These are phyloP conservation scores for Hansenula anomala DNA, from an alignment of 1,139 yeast species.

Conservation along the genomic window DNA sequence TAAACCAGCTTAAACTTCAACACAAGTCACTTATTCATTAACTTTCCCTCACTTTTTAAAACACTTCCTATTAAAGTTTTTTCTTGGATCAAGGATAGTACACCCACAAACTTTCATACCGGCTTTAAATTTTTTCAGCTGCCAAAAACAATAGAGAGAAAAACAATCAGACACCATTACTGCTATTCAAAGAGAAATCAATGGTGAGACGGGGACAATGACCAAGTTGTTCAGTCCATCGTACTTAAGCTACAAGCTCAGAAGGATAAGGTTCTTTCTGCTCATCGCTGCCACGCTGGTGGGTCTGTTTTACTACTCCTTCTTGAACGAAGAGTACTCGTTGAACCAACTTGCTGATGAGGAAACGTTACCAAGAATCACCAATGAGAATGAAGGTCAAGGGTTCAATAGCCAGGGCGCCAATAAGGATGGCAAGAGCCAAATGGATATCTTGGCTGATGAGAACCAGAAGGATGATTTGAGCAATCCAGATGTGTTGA, in stretches of 20 bases:
- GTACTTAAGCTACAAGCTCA: slow-evolving; percentile 9
- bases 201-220: neutral
- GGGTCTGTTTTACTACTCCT: slow-evolving; percentile 20
- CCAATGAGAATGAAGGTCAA: slow-evolving; percentile 3
- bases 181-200: too few relatives aligned
- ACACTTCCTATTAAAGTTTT: too few relatives aligned
- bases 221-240: neutral
- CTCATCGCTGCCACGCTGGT: slow-evolving; percentile 13
- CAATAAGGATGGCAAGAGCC: neutral
- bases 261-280: slow-evolving; percentile 13
- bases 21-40: too few relatives aligned
- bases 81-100: too few relatives aligned
- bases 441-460: neutral
- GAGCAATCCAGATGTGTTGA: slow-evolving; percentile 11
- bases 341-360: slow-evolving; percentile 19
- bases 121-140: too few relatives aligned
- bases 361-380: slow-evolving; percentile 20
- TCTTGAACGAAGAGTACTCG: slow-evolving; percentile 19
- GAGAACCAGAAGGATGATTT: slow-evolving; percentile 1
- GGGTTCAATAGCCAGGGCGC: neutral
- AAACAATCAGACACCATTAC: too few relatives aligned
- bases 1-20: neutral
- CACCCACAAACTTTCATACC: too few relatives aligned
- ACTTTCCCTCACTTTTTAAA: too few relatives aligned
- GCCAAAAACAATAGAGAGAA: too few relatives aligned